phyloP scores from a whole-genome alignment of 106 monocot genomes.

The Acanthochlamys bracteata region DNA sequence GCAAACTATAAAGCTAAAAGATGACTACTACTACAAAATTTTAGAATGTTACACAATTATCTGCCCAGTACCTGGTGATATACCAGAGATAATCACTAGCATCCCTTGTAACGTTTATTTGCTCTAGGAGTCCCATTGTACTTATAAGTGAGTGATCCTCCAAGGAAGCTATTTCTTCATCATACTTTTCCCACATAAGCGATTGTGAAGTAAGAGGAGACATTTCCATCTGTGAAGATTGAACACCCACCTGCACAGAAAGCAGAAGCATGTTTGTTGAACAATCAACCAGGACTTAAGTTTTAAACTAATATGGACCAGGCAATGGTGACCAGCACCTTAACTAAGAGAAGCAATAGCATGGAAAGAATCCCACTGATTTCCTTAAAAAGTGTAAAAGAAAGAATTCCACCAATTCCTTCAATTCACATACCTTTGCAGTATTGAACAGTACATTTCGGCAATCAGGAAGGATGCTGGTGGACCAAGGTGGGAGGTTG shows the following conservation, averaged over 20 bases:
- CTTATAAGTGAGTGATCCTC: conserved; percentile 50
- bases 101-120: conserved; percentile 97
- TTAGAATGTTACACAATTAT: no score
- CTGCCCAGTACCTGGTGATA: conserved; percentile 52
- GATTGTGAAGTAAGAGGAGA: conserved; percentile 25
- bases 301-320: not conserved
- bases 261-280: not conserved
- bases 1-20: not conserved
- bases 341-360: not conserved
- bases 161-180: conserved; percentile 72
- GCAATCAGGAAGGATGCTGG: conserved; percentile 97
- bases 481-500: conserved; percentile 89
- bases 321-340: not conserved
- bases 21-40: no score
- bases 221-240: conserved; percentile 96
- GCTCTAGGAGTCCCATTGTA: conserved; percentile 74
- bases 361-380: not conserved
- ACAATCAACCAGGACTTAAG: not conserved
- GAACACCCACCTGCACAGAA: conserved; percentile 67
- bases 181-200: conserved; percentile 85
- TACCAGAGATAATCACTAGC: conserved; percentile 93
- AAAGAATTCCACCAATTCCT: not conserved
- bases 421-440: conserved; percentile 52
- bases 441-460: conserved; percentile 80
- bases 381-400: not conserved